Evolutionary conservation across 306 rosid species (phyloP).

Genomic region (Cicer arietinum): DNA sequence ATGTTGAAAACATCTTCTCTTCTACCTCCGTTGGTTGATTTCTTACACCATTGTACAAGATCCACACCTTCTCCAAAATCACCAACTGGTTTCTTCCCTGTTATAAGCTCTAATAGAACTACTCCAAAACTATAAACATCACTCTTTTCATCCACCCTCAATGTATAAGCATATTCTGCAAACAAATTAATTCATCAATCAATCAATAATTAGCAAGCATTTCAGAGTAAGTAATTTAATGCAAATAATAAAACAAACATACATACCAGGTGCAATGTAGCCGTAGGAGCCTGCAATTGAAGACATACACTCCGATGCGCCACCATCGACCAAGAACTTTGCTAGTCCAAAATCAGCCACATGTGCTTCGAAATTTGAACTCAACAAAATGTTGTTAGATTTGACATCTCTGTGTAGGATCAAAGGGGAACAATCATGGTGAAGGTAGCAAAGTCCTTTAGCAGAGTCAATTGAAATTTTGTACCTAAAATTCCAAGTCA

Average conservation of each 20-base stretch:
- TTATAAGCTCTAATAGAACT: conserved; percentile 72
- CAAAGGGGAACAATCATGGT: conserved; percentile 87
- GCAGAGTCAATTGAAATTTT: conserved; percentile 81
- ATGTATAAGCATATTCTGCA: conserved; percentile 87
- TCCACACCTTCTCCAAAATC: conserved; percentile 79
- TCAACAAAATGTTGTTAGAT: conserved; percentile 81
- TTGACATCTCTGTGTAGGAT: conserved; percentile 86
- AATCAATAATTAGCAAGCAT: neutral
- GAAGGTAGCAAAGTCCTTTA: conserved; percentile 83
- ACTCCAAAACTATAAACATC: conserved; percentile 88
- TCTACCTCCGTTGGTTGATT: conserved; percentile 54
- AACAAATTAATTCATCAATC: neutral
- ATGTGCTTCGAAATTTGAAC: conserved; percentile 83
- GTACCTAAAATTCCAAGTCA: conserved; percentile 82
- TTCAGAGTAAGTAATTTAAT: too few species aligned
- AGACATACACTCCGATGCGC: conserved; percentile 86
- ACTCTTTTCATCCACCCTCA: conserved; percentile 82
- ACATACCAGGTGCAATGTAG: conserved; percentile 79
- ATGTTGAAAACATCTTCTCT: conserved; percentile 56
- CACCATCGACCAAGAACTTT: conserved; percentile 75
- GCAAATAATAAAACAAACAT: too few species aligned
- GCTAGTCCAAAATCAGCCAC: conserved; percentile 93
- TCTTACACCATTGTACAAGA: conserved; percentile 80
- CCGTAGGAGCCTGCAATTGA: conserved; percentile 92
- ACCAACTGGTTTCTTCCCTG: conserved; percentile 76